Evolutionary conservation across 202 grass and related monocot genomes (phyloP).

Genomic region (Schoenoplectus tabernaemontani): DNA sequence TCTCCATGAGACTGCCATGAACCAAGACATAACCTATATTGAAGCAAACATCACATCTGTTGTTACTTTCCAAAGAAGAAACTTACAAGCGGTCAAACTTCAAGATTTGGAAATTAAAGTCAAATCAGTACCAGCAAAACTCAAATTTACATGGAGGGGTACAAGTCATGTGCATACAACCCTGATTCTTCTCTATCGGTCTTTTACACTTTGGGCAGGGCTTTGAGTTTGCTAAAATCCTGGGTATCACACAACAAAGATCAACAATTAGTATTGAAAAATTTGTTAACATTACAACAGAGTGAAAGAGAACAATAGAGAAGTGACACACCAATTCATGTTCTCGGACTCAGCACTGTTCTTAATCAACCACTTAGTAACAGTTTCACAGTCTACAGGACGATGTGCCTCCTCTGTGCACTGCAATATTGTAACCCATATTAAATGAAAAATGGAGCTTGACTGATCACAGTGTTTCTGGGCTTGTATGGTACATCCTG

Average conservation of each 20-base stretch:
- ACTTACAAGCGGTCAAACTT: slow-evolving; percentile 1
- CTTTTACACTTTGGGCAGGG: slow-evolving; percentile 87
- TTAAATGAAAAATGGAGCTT: background rate
- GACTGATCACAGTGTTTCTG: background rate
- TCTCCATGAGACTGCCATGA: slow-evolving; percentile 83
- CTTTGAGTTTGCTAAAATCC: slow-evolving; percentile 98
- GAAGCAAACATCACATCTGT: background rate
- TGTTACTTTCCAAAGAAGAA: background rate
- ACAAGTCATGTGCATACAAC: slow-evolving; percentile 98
- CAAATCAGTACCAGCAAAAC: slow-evolving; percentile 38
- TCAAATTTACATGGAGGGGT: slow-evolving; percentile 85
- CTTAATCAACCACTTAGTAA: slow-evolving; percentile 80
- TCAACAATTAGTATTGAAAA: slow-evolving; percentile 3
- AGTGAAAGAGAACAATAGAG: slow-evolving; percentile 11
- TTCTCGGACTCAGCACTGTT: slow-evolving; percentile 99
- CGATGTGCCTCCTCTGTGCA: slow-evolving; percentile 94
- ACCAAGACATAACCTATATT: slow-evolving; percentile 81
- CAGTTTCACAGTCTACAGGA: slow-evolving; percentile 73
- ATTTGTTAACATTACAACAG: background rate
- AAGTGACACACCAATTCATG: slow-evolving; percentile 80
- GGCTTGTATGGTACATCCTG: background rate
- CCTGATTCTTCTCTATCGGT: slow-evolving; percentile 83
- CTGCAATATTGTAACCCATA: slow-evolving; percentile 36
- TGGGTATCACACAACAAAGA: slow-evolving; percentile 26
- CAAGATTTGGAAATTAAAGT: background rate